Percentiles rank a stretch among this genome's conserved stretches.
These are phyloP conservation scores for Neopestalotiopsis rosae DNA, from an alignment of 2,329 filamentous ascomycete species.

Conservation along the genomic window DNA sequence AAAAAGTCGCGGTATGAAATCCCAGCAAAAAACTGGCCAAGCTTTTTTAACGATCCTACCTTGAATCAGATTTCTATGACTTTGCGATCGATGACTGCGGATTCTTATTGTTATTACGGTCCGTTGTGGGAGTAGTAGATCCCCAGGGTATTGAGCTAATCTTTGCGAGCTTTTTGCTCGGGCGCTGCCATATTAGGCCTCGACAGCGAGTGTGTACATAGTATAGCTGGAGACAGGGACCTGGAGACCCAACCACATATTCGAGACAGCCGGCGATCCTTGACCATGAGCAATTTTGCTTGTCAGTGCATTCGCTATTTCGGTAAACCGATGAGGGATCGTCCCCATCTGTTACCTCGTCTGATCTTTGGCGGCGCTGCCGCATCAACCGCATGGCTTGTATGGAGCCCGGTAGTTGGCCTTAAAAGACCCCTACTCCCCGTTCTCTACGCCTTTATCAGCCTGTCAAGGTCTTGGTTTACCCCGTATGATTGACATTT, in stretches of 20 bases:
- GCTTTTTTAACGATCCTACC: background rate
- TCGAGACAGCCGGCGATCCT: slow-evolving; percentile 8
- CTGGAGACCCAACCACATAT: background rate
- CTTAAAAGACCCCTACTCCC: background rate
- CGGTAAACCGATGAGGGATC: background rate
- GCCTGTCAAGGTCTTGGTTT: background rate
- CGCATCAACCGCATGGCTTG: background rate
- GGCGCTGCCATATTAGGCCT: background rate
- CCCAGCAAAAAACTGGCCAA: background rate
- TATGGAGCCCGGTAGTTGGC: background rate
- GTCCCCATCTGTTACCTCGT: background rate
- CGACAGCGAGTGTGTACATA: background rate
- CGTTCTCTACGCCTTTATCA: background rate
- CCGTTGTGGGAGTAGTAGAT: slow-evolving; percentile 6
- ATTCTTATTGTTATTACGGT: background rate
- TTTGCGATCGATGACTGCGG: background rate
- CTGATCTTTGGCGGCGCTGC: background rate
- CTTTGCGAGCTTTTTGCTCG: background rate
- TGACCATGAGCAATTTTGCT: background rate
- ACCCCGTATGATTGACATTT: background rate
- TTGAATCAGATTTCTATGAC: background rate
- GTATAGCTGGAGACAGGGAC: background rate
- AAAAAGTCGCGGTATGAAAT: background rate
- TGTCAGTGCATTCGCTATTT: background rate
- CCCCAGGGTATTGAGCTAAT: background rate